phyloP scores from a whole-genome alignment of 345 rosid species.

The Punica granatum region DNA sequence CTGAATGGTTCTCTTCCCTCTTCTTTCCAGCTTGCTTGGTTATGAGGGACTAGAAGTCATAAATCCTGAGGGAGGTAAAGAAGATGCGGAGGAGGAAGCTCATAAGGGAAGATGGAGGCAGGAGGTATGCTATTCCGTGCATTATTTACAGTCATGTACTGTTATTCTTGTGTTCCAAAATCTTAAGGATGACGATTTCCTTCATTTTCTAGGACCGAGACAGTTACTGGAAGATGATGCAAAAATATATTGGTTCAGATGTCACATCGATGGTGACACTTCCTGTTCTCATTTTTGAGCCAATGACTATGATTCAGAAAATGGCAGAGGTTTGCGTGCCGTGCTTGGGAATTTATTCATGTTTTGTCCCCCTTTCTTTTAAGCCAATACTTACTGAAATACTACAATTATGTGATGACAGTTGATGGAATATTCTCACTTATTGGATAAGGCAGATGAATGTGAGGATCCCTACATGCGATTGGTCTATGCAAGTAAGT shows the following conservation, averaged over 20 bases:
- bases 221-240: conserved; percentile 95
- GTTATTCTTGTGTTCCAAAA: not conserved
- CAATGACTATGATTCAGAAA: conserved; percentile 92
- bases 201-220: conserved; percentile 56
- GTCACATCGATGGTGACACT: conserved; percentile 93
- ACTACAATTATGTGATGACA: conserved; percentile 23
- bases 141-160: not conserved
- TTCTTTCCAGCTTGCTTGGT: conserved; percentile 34
- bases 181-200: not conserved
- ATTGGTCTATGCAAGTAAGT: conserved; percentile 78
- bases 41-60: conserved; percentile 87
- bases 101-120: conserved; percentile 86
- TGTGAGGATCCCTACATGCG: conserved; percentile 87
- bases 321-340: conserved; percentile 72
- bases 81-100: conserved; percentile 94
- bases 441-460: conserved; percentile 81
- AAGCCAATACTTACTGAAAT: not conserved
- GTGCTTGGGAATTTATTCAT: conserved; percentile 1
- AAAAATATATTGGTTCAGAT: conserved; percentile 78
- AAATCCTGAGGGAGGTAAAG: conserved; percentile 92
- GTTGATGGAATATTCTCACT: conserved; percentile 86
- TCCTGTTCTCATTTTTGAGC: conserved; percentile 86
- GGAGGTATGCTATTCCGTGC: conserved; percentile 34
- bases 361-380: not conserved
- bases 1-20: not conserved